phyloP scores from a whole-genome alignment of 768 basidiomycete genomes.

The Cyclocybe cylindracea region DNA sequence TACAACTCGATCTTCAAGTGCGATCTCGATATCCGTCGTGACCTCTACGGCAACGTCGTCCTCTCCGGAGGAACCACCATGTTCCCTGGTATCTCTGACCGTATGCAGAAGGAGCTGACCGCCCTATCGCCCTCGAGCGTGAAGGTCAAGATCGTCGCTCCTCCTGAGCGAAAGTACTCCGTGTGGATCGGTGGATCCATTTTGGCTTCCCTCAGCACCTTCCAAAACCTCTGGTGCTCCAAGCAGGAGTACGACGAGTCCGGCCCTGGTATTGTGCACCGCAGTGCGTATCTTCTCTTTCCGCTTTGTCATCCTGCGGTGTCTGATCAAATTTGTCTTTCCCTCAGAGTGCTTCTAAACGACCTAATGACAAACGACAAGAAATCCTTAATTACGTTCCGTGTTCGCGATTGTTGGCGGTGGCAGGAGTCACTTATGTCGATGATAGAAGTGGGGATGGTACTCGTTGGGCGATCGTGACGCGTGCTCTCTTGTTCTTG shows the following conservation, averaged over 20 bases:
- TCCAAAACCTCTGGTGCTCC: slow-evolving; percentile 96
- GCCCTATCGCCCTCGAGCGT: slow-evolving; percentile 83
- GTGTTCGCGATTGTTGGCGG: too few species aligned
- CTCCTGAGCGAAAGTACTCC: slow-evolving; percentile 93
- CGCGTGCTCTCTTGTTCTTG: too few species aligned
- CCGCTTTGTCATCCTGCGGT: not conserved
- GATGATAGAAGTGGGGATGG: too few species aligned
- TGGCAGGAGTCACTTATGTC: too few species aligned
- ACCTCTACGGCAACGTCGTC: slow-evolving; percentile 80
- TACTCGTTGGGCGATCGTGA: too few species aligned
- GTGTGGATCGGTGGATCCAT: slow-evolving; percentile 94
- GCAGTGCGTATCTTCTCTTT: slow-evolving; percentile 19
- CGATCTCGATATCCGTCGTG: slow-evolving; percentile 84
- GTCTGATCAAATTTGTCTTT: slow-evolving; percentile 1
- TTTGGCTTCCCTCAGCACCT: slow-evolving; percentile 86
- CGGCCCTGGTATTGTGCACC: slow-evolving; percentile 71
- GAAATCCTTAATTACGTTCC: not conserved
- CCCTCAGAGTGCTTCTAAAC: slow-evolving; percentile 34
- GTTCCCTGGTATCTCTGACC: slow-evolving; percentile 96
- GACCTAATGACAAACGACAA: slow-evolving; percentile 13
- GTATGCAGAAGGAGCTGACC: slow-evolving; percentile 94
- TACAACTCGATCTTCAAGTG: slow-evolving; percentile 87
- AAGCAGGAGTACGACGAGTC: slow-evolving; percentile 93
- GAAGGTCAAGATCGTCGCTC: slow-evolving; percentile 95
- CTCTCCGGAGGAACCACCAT: slow-evolving; percentile 91